Conservation (phyloP, 2,329 filamentous ascomycete species). For the Aspergillus floridensis region DNA sequence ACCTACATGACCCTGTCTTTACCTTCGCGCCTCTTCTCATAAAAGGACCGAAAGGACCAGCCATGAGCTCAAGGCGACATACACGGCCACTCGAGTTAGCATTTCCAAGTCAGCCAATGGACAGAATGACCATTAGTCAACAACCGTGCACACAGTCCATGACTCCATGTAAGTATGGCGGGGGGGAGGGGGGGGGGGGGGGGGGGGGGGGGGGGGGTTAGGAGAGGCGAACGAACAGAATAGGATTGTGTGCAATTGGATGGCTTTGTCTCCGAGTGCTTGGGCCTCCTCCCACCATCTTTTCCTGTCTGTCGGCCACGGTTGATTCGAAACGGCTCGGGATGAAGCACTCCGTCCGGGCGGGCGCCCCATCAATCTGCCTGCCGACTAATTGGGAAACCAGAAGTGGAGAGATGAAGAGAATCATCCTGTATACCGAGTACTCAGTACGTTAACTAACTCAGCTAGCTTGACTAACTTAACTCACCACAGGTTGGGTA, state of each 20-base stretch:
- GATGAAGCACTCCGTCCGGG: conserved; percentile 2
- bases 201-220: too few relatives aligned
- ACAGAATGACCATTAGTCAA: neutral
- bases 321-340: conserved; percentile 11
- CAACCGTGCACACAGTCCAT: neutral
- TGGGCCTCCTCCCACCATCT: conserved; percentile 14
- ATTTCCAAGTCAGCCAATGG: too few relatives aligned
- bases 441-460: too few relatives aligned
- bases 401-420: too few relatives aligned
- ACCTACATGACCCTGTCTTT: neutral
- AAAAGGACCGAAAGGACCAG: neutral
- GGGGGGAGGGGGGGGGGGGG: neutral
- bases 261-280: conserved; percentile 19
- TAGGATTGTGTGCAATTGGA: conserved; percentile 9
- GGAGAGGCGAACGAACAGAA: too few relatives aligned
- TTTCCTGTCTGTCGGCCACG: conserved; percentile 1
- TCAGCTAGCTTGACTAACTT: too few relatives aligned
- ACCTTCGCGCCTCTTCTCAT: neutral
- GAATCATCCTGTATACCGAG: too few relatives aligned
- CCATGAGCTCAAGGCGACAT: neutral
- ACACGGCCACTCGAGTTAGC: neutral
- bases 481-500: too few relatives aligned
- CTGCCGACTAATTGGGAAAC: neutral
- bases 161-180: neutral
- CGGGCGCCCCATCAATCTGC: neutral